Base-by-base conservation (phyloP, 306 rosid genomes). In the Cucurbita argyrosperma region DNA sequence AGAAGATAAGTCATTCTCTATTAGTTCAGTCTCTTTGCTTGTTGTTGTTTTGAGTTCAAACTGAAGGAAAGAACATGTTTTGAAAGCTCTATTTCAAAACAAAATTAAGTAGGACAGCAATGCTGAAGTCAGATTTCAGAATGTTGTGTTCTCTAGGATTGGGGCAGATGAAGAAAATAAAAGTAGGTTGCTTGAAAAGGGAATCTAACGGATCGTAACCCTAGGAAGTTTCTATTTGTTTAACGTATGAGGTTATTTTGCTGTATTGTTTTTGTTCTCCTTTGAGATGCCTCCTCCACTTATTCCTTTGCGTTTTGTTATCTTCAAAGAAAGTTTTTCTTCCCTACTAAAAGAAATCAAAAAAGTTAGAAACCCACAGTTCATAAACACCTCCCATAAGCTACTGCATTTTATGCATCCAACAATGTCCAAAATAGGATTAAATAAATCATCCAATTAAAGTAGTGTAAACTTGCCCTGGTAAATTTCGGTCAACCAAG, bases 401-500 rank as follows among this genome's bases (percentile, higher is more conserved):
- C 52, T 42, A 42, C 35, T 42, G 21, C 55, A 6, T 67, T 46
- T 45, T 45, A 67, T 46, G 37, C 5, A 13, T 49, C 19, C 58
- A 21, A 50, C 23, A 46, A 49, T 23, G 45, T 50, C 74, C 19
- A 13, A 52, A 26, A 80, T 54, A 47, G 54, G 62, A 49, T 53
- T 67, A 18, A 77, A 46, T 52, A 18, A 47, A 52, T 30, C 23
- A 74, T 50, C 54, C 30, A 76, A 46, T 70, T 53, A 77, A 71
- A 68, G 55, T 73, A 74, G 76, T 39, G 63, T 67, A 10, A 72
- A 85, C 95, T 55, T 87, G 87, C 97, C 99, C 99, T 7, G 99
- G 99, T 82, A 91, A 82, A 84, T 94, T 84, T 66, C 92, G 96
- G 54, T 88, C 88, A 75, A 90, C 99, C 88, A 91, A 49, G 80